Conservation (phyloP, 2,329 filamentous ascomycete species). For the Colletotrichum echinochloae region DNA sequence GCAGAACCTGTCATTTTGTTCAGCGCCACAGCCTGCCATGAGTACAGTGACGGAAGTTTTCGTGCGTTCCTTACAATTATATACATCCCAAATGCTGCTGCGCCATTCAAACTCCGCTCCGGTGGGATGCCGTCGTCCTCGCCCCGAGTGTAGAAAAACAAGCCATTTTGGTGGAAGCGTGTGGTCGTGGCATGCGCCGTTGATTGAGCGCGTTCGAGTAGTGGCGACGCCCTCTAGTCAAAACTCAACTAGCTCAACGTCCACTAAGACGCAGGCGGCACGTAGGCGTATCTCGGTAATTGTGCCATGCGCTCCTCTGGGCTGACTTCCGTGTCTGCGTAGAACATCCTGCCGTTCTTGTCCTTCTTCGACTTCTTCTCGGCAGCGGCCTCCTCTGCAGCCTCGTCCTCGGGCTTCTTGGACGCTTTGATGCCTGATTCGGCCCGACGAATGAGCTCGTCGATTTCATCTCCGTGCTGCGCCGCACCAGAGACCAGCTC, state of each 20-base stretch:
- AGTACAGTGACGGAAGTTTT: conserved; percentile 35
- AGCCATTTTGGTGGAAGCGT: conserved; percentile 10
- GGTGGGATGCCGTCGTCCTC: conserved; percentile 21
- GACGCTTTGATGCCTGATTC: conserved; percentile 69
- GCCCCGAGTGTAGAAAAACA: conserved; percentile 23
- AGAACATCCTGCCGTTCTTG: conserved; percentile 80
- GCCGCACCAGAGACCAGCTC: conserved; percentile 57
- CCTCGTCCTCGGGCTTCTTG: conserved; percentile 54
- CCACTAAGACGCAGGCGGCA: conserved; percentile 50
- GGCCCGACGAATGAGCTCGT: conserved; percentile 73
- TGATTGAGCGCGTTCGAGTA: background rate
- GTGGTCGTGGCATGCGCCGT: background rate
- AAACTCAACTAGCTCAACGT: background rate
- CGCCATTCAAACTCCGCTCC: conserved; percentile 38
- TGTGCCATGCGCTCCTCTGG: conserved; percentile 91
- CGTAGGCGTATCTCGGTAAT: conserved; percentile 80
- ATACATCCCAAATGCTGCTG: conserved; percentile 36
- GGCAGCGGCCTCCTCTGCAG: conserved; percentile 53
- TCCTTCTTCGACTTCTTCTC: conserved; percentile 78
- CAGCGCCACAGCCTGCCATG: conserved; percentile 35
- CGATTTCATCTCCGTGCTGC: conserved; percentile 69
- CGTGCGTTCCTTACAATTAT: conserved; percentile 39
- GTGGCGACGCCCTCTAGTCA: background rate
- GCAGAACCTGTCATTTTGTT: conserved; percentile 29
- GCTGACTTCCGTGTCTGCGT: conserved; percentile 82